Percentiles rank a stretch among this genome's conserved stretches.
Conservation (phyloP, 345 rosid genomes). For the Ceriops zippeliana region DNA sequence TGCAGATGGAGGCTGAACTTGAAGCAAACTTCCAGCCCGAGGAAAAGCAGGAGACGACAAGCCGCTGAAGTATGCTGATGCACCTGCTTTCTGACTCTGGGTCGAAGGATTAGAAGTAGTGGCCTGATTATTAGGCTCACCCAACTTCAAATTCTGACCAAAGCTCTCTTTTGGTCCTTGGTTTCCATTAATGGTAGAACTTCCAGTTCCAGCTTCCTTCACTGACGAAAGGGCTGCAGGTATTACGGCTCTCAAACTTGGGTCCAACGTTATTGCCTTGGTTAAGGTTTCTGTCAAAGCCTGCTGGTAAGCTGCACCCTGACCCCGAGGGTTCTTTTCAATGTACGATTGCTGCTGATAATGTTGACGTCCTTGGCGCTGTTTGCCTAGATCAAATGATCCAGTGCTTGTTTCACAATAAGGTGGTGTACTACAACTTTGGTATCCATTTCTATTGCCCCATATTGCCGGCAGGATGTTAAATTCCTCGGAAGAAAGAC, state of each 20-base stretch:
- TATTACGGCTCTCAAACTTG: conserved; percentile 27
- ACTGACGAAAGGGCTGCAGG: conserved; percentile 69
- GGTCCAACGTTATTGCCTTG: conserved; percentile 18
- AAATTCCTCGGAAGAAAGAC: conserved; percentile 46
- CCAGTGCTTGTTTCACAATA: conserved; percentile 30
- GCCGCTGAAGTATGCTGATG: conserved; percentile 42
- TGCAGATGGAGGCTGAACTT: conserved; percentile 17
- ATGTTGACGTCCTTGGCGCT: conserved; percentile 21
- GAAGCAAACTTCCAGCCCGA: conserved; percentile 21
- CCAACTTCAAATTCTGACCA: conserved; percentile 21
- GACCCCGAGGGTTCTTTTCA: conserved; percentile 26
- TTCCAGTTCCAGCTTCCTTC: conserved; percentile 39
- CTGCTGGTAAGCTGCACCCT: conserved; percentile 30
- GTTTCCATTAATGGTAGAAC: background rate
- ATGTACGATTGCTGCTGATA: conserved; percentile 10
- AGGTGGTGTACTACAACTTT: conserved; percentile 22
- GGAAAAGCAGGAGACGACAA: conserved; percentile 39
- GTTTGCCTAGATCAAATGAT: conserved; percentile 26
- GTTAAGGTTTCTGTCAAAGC: conserved; percentile 20
- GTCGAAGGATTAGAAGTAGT: conserved; percentile 23
- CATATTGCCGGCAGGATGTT: conserved; percentile 41
- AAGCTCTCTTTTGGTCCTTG: conserved; percentile 2
- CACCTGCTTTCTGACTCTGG: conserved; percentile 40
- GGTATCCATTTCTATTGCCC: conserved; percentile 37
- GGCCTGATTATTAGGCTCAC: conserved; percentile 14